phyloP scores from a whole-genome alignment of 805 yeast genomes.

The Helenozyma rhizophorensis region DNA sequence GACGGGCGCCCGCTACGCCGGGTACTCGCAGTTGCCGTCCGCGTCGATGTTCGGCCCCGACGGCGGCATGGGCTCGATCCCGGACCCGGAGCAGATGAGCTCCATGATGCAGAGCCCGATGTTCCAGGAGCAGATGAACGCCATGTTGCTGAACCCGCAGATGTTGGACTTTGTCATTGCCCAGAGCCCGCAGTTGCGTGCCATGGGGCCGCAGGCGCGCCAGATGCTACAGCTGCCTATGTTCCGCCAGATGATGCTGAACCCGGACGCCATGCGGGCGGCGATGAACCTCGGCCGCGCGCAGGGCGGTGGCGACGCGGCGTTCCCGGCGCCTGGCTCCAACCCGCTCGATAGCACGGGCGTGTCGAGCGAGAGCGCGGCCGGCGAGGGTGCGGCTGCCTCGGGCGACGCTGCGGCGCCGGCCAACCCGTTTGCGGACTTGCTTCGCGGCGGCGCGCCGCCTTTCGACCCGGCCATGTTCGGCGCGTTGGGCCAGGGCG shows the following conservation, averaged over 20 bases:
- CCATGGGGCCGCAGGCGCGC: constrained; percentile 87
- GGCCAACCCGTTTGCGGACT: constrained; percentile 37
- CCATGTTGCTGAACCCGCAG: constrained; percentile 81
- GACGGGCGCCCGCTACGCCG: constrained; percentile 96
- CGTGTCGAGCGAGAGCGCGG: constrained; percentile 4
- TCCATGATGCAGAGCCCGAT: constrained; percentile 77
- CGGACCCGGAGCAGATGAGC: constrained; percentile 71
- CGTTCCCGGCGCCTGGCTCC: constrained; percentile 37
- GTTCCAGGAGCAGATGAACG: constrained; percentile 77
- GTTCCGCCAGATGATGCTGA: constrained; percentile 63
- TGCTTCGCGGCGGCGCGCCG: constrained; percentile 32
- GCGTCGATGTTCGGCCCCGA: constrained; percentile 91
- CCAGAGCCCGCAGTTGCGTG: constrained; percentile 78
- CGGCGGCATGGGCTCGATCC: constrained; percentile 76
- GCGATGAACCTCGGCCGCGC: constrained; percentile 70
- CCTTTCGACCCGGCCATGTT: constrained; percentile 51
- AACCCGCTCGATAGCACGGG: constrained; percentile 35
- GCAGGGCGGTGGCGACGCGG: constrained; percentile 9
- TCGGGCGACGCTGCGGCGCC: constrained; percentile 15
- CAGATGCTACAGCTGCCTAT: constrained; percentile 73
- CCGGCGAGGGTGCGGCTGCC: constrained; percentile 4
- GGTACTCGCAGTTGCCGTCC: constrained; percentile 81
- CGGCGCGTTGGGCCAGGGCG: constrained; percentile 33
- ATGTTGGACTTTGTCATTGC: constrained; percentile 79
- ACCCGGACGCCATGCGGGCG: constrained; percentile 81